Percentiles rank a stretch among this genome's conserved stretches.
Conservation (phyloP, 2,329 filamentous ascomycete species). For the Colletotrichum sp. region DNA sequence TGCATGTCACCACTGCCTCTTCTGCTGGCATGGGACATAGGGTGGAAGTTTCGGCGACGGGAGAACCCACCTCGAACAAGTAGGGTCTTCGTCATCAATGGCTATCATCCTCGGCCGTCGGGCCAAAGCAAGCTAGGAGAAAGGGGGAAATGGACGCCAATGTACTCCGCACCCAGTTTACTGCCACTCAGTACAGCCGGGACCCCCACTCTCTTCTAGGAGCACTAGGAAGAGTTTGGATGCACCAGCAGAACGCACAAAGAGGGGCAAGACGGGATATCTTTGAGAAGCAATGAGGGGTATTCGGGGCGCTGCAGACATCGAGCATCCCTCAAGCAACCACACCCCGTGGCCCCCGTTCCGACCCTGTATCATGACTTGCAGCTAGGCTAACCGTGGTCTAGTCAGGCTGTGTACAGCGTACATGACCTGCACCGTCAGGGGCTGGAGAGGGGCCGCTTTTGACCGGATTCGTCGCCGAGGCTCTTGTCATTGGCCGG, state of each 20-base stretch:
- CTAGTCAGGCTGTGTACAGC: background rate
- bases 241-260: background rate
- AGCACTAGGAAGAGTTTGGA: background rate
- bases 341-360: background rate
- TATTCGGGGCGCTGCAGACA: background rate
- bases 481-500: background rate
- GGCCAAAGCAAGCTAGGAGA: background rate
- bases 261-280: background rate
- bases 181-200: background rate
- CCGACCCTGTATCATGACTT: slow-evolving; percentile 17
- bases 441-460: slow-evolving; percentile 7
- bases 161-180: background rate
- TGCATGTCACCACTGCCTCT: background rate
- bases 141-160: background rate
- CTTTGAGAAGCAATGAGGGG: background rate
- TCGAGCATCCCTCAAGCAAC: background rate
- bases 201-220: background rate
- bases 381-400: slow-evolving; percentile 15
- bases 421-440: slow-evolving; percentile 9
- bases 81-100: background rate
- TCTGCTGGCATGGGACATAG: background rate
- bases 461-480: slow-evolving; percentile 18
- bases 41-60: background rate
- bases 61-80: background rate
- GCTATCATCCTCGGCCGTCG: slow-evolving; percentile 4